Evolutionary conservation across 345 rosid species (phyloP).

Genomic region (Populus deltoides): DNA sequence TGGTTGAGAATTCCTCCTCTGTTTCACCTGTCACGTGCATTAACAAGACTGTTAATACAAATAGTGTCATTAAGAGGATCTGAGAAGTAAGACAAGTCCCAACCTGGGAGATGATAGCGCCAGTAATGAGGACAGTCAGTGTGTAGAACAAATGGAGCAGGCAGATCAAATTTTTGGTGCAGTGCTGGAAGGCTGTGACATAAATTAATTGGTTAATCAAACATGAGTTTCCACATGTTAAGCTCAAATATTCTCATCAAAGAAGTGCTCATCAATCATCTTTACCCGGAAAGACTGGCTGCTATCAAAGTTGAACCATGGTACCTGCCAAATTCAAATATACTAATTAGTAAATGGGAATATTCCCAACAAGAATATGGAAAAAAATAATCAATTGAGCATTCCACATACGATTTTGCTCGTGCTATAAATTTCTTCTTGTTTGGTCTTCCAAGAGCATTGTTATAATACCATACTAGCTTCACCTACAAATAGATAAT

Average conservation of each 20-base stretch:
- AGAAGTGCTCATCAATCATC: not conserved
- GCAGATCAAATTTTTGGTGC: constrained; percentile 93
- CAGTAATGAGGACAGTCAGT: constrained; percentile 99
- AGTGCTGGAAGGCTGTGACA: constrained; percentile 68
- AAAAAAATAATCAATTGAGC: not conserved
- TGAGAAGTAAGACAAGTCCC: not conserved
- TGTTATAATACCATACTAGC: constrained; percentile 86
- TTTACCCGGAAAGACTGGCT: constrained; percentile 97
- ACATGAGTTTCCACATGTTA: not conserved
- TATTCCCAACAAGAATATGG: not conserved
- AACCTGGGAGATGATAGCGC: constrained; percentile 93
- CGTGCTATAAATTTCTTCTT: constrained; percentile 87
- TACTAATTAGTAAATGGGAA: constrained; percentile 11
- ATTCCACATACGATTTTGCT: constrained; percentile 49
- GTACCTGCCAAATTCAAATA: constrained; percentile 47
- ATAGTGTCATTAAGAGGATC: not conserved
- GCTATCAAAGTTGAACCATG: constrained; percentile 90
- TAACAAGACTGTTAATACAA: not conserved
- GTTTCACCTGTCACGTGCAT: constrained; percentile 68
- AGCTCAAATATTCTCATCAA: not conserved
- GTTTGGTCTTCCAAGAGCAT: constrained; percentile 79
- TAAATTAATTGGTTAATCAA: constrained; percentile 9
- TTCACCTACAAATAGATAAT: constrained; percentile 56
- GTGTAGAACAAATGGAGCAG: constrained; percentile 88
- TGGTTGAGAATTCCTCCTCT: constrained; percentile 88